A percentile compares a stretch with the other conserved stretches of the same genome.
Conservation (phyloP, 345 rosid species). For the Arabidopsis suecica region DNA sequence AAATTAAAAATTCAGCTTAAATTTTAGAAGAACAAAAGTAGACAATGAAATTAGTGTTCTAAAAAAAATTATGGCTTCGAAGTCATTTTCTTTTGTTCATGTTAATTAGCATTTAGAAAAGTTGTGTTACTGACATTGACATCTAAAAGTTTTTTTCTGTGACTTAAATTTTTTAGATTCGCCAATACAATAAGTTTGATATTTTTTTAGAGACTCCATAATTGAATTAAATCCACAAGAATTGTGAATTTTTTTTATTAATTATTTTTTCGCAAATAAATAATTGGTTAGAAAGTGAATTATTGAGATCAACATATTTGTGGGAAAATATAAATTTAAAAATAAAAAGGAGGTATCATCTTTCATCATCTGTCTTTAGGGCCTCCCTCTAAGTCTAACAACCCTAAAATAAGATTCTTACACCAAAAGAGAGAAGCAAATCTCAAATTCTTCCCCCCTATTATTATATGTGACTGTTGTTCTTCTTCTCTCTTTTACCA, state of each 20-base stretch:
- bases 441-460: constrained; percentile 44
- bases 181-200: neutral
- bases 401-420: constrained; percentile 43
- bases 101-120: constrained; percentile 1
- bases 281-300: neutral
- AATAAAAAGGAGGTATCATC: constrained; percentile 38
- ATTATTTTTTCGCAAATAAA: neutral
- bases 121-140: neutral
- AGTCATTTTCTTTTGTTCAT: neutral
- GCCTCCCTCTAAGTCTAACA: constrained; percentile 31
- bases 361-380: constrained; percentile 52
- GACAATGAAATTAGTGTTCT: neutral
- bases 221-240: neutral
- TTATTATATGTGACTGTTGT: constrained; percentile 57
- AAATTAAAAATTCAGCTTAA: neutral
- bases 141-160: neutral
- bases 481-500: constrained; percentile 61
- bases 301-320: neutral
- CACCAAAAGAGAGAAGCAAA: constrained; percentile 31
- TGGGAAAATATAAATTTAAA: constrained; percentile 3
- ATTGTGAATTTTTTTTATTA: no score
- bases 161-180: neutral
- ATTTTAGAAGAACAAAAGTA: neutral
- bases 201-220: neutral
- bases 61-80: neutral